Evolutionary conservation across 1,139 yeast genomes (phyloP).

Genomic region (Saccharomyces hybrid): DNA sequence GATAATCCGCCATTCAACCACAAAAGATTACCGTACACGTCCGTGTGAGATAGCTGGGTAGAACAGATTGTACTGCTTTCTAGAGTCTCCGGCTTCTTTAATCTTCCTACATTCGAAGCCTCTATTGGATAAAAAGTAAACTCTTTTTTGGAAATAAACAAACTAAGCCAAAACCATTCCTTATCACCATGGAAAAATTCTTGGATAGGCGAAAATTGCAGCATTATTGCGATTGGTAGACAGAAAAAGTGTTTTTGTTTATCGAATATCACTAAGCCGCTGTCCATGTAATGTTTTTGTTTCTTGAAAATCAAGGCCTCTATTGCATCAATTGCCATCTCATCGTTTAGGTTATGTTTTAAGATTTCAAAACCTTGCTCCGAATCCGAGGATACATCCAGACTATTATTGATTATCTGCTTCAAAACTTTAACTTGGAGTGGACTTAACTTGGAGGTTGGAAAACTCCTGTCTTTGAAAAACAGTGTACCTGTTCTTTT

Average conservation of each 20-base stretch:
- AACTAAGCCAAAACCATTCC: slow-evolving; percentile 49
- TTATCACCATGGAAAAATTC: slow-evolving; percentile 44
- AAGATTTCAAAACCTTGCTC: not conserved
- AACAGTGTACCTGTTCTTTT: slow-evolving; percentile 37
- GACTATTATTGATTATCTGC: not conserved
- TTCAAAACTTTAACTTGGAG: not conserved
- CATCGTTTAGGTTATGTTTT: not conserved
- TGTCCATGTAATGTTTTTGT: slow-evolving; percentile 43
- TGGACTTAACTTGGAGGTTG: not conserved
- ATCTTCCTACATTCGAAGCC: slow-evolving; percentile 5
- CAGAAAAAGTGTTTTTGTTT: slow-evolving; percentile 39
- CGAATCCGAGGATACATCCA: not conserved
- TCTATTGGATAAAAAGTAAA: slow-evolving; percentile 5
- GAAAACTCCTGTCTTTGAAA: slow-evolving; percentile 37
- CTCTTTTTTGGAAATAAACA: slow-evolving; percentile 16
- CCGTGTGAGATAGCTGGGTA: slow-evolving; percentile 6
- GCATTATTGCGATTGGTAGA: slow-evolving; percentile 37
- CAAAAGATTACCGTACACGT: slow-evolving; percentile 1
- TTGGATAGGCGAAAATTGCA: slow-evolving; percentile 23
- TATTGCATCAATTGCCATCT: not conserved
- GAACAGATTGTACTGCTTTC: slow-evolving; percentile 5
- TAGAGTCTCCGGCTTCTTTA: not conserved
- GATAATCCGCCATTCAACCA: slow-evolving; percentile 10
- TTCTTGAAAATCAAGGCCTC: not conserved
- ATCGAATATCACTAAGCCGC: slow-evolving; percentile 45